phyloP scores from a whole-genome alignment of 1,139 yeast species.

The Pneumocystis sp. region DNA sequence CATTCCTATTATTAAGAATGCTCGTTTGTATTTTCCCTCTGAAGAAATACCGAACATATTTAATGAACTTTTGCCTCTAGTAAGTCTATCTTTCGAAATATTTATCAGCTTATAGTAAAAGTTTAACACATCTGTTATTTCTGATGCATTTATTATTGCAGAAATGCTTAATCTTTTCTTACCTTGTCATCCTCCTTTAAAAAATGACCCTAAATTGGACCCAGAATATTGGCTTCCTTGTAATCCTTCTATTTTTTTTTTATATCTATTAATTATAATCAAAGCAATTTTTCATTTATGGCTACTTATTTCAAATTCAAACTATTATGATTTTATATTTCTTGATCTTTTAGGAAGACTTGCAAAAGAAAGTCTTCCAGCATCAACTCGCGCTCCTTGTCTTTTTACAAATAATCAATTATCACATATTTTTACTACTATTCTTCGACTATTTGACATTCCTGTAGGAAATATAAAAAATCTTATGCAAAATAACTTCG shows the following conservation, averaged over 20 bases:
- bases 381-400: conserved; percentile 37
- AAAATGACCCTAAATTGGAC: conserved; percentile 11
- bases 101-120: neutral
- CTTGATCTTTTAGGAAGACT: conserved; percentile 53
- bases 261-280: conserved; percentile 23
- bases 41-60: conserved; percentile 25
- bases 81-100: conserved; percentile 30
- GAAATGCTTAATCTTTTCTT: conserved; percentile 19
- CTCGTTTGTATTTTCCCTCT: conserved; percentile 33
- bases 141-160: conserved; percentile 43
- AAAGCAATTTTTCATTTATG: conserved; percentile 63
- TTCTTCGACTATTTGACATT: conserved; percentile 25
- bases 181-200: conserved; percentile 19
- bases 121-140: conserved; percentile 29
- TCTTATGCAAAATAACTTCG: neutral
- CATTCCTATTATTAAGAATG: conserved; percentile 17
- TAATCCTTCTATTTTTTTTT: conserved; percentile 3
- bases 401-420: conserved; percentile 50
- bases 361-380: conserved; percentile 32
- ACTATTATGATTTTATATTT: conserved; percentile 50
- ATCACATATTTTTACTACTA: conserved; percentile 38
- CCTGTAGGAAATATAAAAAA: conserved; percentile 23
- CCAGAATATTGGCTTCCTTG: conserved; percentile 19
- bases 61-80: conserved; percentile 36
- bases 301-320: conserved; percentile 44